phyloP scores from a whole-genome alignment of 83 land plant genomes.

The Diphasiastrum complanatum region DNA sequence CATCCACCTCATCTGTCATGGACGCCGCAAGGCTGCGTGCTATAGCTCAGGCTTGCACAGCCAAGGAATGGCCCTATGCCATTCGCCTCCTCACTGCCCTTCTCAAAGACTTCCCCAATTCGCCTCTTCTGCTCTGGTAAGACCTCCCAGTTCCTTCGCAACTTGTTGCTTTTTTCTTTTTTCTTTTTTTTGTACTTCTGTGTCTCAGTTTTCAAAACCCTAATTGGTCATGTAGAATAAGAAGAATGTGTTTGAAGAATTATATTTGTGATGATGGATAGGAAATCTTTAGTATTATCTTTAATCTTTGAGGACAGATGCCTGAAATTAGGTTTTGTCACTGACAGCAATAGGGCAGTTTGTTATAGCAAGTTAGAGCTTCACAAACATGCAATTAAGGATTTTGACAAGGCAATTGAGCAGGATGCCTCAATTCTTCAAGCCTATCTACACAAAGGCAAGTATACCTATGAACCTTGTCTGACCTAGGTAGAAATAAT shows the following conservation, averaged over 20 bases:
- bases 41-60: conserved; percentile 50
- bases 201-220: neutral
- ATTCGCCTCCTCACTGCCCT: conserved; percentile 65
- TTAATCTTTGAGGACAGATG: too few species aligned
- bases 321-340: neutral
- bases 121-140: conserved; percentile 59
- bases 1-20: too few species aligned
- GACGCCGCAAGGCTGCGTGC: too few species aligned
- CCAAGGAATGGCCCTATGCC: conserved; percentile 71
- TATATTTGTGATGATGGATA: too few species aligned
- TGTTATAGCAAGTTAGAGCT: conserved; percentile 90
- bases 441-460: conserved; percentile 80
- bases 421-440: conserved; percentile 53
- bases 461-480: neutral
- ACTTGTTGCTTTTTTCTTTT: neutral
- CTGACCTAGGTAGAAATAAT: neutral
- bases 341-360: conserved; percentile 72
- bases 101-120: conserved; percentile 28
- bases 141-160: neutral
- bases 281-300: too few species aligned
- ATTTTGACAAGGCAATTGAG: conserved; percentile 70
- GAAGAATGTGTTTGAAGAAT: too few species aligned
- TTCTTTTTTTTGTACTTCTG: neutral
- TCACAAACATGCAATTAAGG: conserved; percentile 85
- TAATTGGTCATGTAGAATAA: neutral